These are phyloP conservation scores for Trichoderma harzianum DNA, from an alignment of 2,329 filamentous ascomycete species.

Conservation along the genomic window DNA sequence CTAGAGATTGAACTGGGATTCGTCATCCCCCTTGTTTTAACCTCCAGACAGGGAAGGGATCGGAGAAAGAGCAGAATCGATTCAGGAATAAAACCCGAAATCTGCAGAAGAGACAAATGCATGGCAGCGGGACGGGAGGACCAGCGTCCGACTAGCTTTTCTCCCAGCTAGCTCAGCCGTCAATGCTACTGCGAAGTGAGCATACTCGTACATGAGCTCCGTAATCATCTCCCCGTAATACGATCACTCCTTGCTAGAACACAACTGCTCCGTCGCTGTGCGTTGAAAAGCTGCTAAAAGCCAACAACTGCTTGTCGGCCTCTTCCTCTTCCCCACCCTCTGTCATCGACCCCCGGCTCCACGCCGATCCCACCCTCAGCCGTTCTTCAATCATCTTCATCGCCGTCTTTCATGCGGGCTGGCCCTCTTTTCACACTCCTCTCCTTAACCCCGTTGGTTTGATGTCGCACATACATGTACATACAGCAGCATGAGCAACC, in stretches of 20 bases:
- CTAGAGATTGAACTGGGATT: background rate
- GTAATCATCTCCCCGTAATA: background rate
- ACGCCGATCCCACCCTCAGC: conserved; percentile 1
- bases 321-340: background rate
- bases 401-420: background rate
- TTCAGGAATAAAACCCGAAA: background rate
- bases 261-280: background rate
- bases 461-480: background rate
- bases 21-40: background rate
- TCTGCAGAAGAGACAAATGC: background rate
- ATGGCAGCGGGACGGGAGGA: background rate
- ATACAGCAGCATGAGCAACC: background rate
- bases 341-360: background rate
- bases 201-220: background rate
- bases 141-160: background rate
- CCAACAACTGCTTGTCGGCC: background rate
- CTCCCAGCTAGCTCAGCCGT: background rate
- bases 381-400: background rate
- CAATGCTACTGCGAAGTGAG: background rate
- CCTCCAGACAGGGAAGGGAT: background rate
- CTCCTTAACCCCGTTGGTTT: background rate
- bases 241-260: background rate
- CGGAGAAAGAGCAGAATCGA: background rate
- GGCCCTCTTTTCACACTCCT: background rate
- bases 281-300: background rate